Base-by-base conservation (phyloP, 148 eudicot genomes). In the Selenicereus undatus region DNA sequence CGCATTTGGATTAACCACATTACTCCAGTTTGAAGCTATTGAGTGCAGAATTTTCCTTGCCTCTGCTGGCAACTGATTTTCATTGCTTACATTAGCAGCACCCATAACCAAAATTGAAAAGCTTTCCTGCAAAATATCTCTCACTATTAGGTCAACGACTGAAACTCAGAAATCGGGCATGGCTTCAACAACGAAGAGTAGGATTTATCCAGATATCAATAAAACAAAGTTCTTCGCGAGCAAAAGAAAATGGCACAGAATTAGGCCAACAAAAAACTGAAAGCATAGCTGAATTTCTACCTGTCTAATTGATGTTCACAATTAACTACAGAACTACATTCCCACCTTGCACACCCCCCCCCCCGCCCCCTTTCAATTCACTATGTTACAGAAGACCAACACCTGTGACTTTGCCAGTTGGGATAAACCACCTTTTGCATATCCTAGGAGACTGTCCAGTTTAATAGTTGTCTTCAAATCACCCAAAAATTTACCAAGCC, bases 11-110 rank as follows among this genome's bases (percentile, higher is more conserved):
- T 88, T 92, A 42, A 82, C 51, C 8, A 88, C 83, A 82, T 91
- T 89, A 71, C 86, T 84, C 98, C 98, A 95, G 18, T 86, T 54
- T 21, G 90, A 88, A 65, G 94, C 97, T 76, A 95, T 79, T 62
- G 91, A 77, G 29, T 86, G 84, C 26, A 95, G 88, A 39, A 89
- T 90, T 77, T 71, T 79, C 82, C 72, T 85, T 5, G 94, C 97
- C 80, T 94, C 98, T 35, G 71, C 82, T 14, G 97, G 98, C 73
- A 94, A 84, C 3, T 69, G 85, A 77, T 65, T 58, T 80, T 79
- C 90, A 72, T 82, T 83, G 16, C 48, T 52, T 36, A 43, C 68
- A 68, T 73, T 77, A 35, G 36, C 81, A 32, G 90, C 86, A 78
- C 88, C 90, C 90, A 89, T 89, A 21, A 39, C 78, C 14, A 83